A percentile compares a stretch with the other conserved stretches of the same genome.
phyloP scores from a whole-genome alignment of 1,284 basidiomycete genomes.

The Marasmius sp. region DNA sequence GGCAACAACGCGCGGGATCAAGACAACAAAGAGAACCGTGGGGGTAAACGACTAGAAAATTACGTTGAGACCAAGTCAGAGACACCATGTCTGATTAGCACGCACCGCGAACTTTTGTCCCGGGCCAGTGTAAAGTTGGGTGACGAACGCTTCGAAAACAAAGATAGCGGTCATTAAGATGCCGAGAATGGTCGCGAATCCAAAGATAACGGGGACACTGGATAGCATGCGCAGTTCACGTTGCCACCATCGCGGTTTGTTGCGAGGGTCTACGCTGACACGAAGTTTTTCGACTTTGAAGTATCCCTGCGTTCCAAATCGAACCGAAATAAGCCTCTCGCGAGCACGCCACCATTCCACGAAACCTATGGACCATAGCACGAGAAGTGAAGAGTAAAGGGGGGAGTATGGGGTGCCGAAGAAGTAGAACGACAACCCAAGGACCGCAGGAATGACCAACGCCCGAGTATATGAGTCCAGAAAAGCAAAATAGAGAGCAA shows the following conservation, averaged over 20 bases:
- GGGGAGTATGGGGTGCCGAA: conserved; percentile 73
- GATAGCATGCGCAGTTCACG: conserved; percentile 75
- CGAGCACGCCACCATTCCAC: conserved; percentile 88
- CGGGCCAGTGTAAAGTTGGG: conserved; percentile 83
- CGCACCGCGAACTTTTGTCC: conserved; percentile 77
- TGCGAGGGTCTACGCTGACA: conserved; percentile 54
- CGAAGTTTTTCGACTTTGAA: conserved; percentile 78
- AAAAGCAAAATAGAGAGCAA: conserved; percentile 93
- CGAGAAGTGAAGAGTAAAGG: conserved; percentile 74
- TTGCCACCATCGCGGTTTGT: conserved; percentile 67
- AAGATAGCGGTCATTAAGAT: conserved; percentile 79
- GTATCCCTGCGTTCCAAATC: conserved; percentile 78
- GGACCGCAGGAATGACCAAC: conserved; percentile 65
- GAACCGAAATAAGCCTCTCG: conserved; percentile 77
- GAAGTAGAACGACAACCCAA: conserved; percentile 64
- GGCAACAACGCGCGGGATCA: conserved; percentile 84
- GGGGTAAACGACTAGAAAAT: conserved; percentile 69
- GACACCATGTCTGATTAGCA: conserved; percentile 10
- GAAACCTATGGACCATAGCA: conserved; percentile 82
- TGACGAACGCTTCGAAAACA: conserved; percentile 86
- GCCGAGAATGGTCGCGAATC: conserved; percentile 74
- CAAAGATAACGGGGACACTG: conserved; percentile 76
- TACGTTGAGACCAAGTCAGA: background rate
- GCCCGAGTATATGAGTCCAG: conserved; percentile 81
- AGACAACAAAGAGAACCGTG: conserved; percentile 79